Conservation (phyloP, 371 early-diverging fungal genomes). For the Mycotypha africana region DNA sequence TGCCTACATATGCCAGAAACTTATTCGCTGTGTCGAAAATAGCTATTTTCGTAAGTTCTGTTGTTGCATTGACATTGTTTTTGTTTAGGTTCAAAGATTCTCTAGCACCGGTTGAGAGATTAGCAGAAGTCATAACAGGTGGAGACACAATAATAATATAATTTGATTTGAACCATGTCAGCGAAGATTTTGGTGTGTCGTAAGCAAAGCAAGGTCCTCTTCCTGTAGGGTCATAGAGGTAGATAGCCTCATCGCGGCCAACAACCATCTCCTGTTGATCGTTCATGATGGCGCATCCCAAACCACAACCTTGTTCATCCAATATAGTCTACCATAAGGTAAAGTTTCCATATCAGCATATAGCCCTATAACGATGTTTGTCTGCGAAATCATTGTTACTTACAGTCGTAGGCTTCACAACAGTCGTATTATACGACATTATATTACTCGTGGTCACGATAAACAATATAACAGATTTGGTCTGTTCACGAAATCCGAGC, state of each 20-base stretch:
- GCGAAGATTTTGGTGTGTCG: conserved; percentile 71
- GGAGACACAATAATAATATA: conserved; percentile 76
- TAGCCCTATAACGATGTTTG: no score
- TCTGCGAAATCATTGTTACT: background rate
- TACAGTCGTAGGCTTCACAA: conserved; percentile 49
- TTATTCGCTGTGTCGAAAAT: conserved; percentile 90
- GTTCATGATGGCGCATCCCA: conserved; percentile 74
- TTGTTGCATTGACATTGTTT: conserved; percentile 18
- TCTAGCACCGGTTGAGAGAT: conserved; percentile 31
- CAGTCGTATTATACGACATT: conserved; percentile 61
- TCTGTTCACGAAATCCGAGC: conserved; percentile 75
- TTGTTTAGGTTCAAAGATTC: conserved; percentile 24
- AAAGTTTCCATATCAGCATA: no score
- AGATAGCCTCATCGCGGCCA: conserved; percentile 87
- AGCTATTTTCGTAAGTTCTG: conserved; percentile 65
- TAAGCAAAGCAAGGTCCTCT: conserved; percentile 91
- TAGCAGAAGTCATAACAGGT: conserved; percentile 40
- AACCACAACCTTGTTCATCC: conserved; percentile 80
- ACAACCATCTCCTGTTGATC: conserved; percentile 76
- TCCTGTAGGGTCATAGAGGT: conserved; percentile 87
- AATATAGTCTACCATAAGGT: conserved; percentile 51
- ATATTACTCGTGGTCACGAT: conserved; percentile 71
- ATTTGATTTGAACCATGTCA: conserved; percentile 71
- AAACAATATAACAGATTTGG: conserved; percentile 59
- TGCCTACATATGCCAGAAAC: conserved; percentile 78